Evolutionary conservation across 2,329 filamentous ascomycete species (phyloP), one percentile per base, ranked within the genome.

Genomic region (Canariomyces notabilis): DNA sequence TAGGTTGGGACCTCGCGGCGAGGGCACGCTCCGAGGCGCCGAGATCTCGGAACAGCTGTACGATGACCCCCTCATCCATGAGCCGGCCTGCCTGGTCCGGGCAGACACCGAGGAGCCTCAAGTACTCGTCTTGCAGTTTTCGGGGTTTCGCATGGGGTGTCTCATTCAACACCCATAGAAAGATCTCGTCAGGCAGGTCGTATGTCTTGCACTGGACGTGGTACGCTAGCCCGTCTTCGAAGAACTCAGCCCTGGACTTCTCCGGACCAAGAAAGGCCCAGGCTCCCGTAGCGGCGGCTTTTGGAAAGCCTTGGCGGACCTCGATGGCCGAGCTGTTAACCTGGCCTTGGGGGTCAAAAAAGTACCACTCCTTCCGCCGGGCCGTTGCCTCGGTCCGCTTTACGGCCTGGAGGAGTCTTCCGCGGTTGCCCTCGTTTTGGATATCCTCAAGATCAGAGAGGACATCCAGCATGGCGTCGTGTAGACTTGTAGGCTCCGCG

Each of bases 81-180:
- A 77, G 62, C 2, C 65, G 66, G 19, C 61, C 52, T 6, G 73
- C 61, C 40, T 77, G 71, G 18, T 71, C 65, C 0, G 63, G 52
- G 40, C 70, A 73, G 40, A 67, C 59, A 26, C 70, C 65, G 42
- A 77, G 65, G 4, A 88, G 63, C 36, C 74, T 73, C 44, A 74
- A 68, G 60, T 88, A 89, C 48, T 82, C 77, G 44, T 72, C 63
- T 40, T 80, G 74, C 34, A 87, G 61, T 36, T 77, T 70, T 34
- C 72, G 67, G 23, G 75, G 74, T 33, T 67, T 64, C 56, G 86
- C 80, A 2, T 68, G 60, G 44, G 75, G 77, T 18, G 82, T 67
- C 65, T 82, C 75, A 40, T 77, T 66, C 5, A 85, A 59, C 3
- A 88, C 68, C 85, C 86, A 90, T 14, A 74, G 57, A 40, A 87